Evolutionary conservation across 495 filamentous ascomycete species (phyloP), one percentile per base, ranked within the genome.

Genomic region (Thermothielavioides terrestris): DNA sequence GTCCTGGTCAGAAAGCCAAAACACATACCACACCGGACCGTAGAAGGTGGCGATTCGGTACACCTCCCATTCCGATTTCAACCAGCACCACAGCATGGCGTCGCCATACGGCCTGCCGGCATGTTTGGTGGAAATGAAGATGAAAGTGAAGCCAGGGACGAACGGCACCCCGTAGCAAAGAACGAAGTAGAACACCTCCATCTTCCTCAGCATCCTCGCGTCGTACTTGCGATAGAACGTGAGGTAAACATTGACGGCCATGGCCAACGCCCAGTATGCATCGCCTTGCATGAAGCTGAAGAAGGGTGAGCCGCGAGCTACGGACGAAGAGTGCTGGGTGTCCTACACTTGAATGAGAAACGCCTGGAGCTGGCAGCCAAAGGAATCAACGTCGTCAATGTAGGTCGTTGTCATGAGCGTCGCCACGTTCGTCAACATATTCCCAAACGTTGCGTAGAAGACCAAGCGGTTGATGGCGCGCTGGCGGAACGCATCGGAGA

Each of bases 41-140:
- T 95, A 95, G 62, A 95, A 90, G 25, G 78, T 74, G 10, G 81
- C 80, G 38, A 94, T 80, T 26, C 88, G 81, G 45, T 88, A 76
- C 27, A 83, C 74, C 50, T 88, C 83, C 80, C 83, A 91, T 15
- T 76, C 59, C 1, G 59, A 52, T 31, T 50, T 46, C 21, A 94
- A 68, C 89, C 89, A 95, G 61, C 89, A 95, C 89, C 89, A 95
- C 21, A 94, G 67, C 42, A 78, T 77, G 20, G 89, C 89, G 53
- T 83, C 77, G 8, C 89, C 89, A 60, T 92, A 92, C 27, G 90
- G 74, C 7, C 67, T 71, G 2, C 77, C 76, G 20, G 66, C 70
- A 2, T 53, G 49, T 17, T 66, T 43, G 1, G 70, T 71, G 23
- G 73, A 69, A 12, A 88, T 64, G 49, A 88, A 85, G 41, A 88